Conservation (phyloP, 257 asterid species). For the Solanum ossicruentum region DNA sequence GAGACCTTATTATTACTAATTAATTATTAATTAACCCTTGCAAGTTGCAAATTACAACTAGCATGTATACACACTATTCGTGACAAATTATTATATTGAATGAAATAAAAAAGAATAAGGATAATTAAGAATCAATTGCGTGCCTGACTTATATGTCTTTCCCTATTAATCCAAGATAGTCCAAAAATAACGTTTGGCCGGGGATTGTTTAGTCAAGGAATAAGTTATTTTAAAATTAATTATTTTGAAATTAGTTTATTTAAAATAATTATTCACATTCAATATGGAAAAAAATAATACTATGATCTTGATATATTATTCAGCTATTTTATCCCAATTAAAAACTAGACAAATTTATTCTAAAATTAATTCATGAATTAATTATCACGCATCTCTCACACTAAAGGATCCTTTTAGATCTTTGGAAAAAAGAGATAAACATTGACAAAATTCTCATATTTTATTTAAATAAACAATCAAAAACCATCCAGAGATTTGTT, state of each 20-base stretch:
- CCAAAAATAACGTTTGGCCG: not conserved
- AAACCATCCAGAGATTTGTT: accelerated
- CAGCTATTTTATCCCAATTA: too few relatives aligned
- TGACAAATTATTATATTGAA: not conserved
- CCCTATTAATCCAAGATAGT: not conserved
- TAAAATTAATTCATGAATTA: too few relatives aligned
- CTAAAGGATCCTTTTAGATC: not conserved
- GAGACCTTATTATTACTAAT: not conserved
- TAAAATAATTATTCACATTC: too few relatives aligned
- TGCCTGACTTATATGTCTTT: not conserved
- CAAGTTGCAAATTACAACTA: not conserved
- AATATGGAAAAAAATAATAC: too few relatives aligned
- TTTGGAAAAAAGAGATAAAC: not conserved
- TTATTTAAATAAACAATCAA: not conserved
- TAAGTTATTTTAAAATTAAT: too few relatives aligned
- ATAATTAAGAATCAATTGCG: not conserved
- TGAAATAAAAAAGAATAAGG: not conserved
- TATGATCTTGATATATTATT: too few relatives aligned
- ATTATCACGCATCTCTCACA: too few relatives aligned
- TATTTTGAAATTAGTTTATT: too few relatives aligned
- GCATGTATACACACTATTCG: not conserved
- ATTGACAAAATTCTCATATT: not conserved
- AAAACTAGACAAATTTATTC: too few relatives aligned
- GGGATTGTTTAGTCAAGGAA: too few relatives aligned
- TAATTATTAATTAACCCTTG: not conserved